These are phyloP conservation scores for Fusarium piperis DNA, from an alignment of 2,329 filamentous ascomycete genomes.

Conservation along the genomic window DNA sequence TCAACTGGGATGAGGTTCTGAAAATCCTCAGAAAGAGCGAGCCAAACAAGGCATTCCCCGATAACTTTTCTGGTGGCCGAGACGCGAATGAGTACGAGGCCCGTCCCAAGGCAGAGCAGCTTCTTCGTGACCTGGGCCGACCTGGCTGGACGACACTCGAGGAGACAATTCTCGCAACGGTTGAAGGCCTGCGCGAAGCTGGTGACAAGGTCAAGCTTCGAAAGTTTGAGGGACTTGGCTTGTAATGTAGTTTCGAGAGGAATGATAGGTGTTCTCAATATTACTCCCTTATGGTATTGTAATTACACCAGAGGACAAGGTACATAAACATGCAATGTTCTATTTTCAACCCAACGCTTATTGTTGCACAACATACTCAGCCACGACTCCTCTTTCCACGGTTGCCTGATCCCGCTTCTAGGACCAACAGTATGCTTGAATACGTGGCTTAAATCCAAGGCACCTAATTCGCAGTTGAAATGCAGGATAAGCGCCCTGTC, in stretches of 20 bases:
- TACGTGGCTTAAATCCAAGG: too few relatives aligned
- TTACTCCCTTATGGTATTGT: not conserved
- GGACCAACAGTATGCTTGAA: too few relatives aligned
- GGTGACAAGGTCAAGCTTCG: not conserved
- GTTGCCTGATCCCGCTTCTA: not conserved
- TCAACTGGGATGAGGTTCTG: slow-evolving; percentile 56
- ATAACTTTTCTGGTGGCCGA: slow-evolving; percentile 35
- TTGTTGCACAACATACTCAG: not conserved
- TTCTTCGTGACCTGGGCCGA: slow-evolving; percentile 9
- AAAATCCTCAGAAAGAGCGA: slow-evolving; percentile 38
- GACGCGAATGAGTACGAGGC: slow-evolving; percentile 18
- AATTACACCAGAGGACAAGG: too few relatives aligned
- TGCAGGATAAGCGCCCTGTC: not conserved
- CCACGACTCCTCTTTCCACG: not conserved
- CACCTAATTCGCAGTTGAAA: not conserved
- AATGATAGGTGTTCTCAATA: not conserved
- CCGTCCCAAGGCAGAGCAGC: slow-evolving; percentile 21
- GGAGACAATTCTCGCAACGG: not conserved
- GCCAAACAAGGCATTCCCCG: slow-evolving; percentile 31
- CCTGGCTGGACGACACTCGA: slow-evolving; percentile 27
- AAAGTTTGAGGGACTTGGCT: not conserved
- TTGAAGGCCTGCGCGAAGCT: not conserved
- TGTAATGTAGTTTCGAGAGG: not conserved
- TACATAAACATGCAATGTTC: not conserved
- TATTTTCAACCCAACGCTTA: not conserved